phyloP scores from a whole-genome alignment of 192 early-diverging fungal genomes.

The Neocallimastix lanati region DNA sequence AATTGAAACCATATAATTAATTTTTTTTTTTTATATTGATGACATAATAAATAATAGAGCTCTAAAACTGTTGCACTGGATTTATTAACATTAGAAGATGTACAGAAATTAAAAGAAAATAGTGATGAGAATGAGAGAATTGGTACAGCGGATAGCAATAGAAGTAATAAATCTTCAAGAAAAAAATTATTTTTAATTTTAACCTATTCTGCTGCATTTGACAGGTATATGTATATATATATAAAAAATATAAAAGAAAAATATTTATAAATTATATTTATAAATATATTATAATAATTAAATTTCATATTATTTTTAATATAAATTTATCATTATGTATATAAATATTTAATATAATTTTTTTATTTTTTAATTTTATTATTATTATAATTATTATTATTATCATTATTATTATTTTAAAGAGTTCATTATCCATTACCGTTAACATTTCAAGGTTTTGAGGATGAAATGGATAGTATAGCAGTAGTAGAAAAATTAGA shows the following conservation, averaged over 20 bases:
- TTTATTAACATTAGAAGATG: constrained; percentile 5
- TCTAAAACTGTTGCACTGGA: constrained; percentile 2
- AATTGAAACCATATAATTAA: too few relatives aligned
- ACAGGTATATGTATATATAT: not conserved
- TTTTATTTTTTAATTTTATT: too few relatives aligned
- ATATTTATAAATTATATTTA: constrained; percentile 17
- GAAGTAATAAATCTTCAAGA: constrained; percentile 13
- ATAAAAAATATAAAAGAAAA: not conserved
- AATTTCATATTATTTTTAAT: too few relatives aligned
- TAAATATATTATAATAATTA: constrained; percentile 26
- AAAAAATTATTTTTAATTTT: constrained; percentile 7
- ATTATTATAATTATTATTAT: too few relatives aligned
- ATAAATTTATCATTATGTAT: too few relatives aligned
- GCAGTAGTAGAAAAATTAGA: not conserved
- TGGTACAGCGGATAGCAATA: constrained; percentile 1
- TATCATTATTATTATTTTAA: constrained; percentile 10
- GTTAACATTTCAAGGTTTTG: constrained; percentile 6
- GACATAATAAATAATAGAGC: too few relatives aligned
- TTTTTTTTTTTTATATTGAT: too few relatives aligned
- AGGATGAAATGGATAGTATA: not conserved
- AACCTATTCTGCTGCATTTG: constrained; percentile 1
- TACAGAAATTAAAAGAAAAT: not conserved
- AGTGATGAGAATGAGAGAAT: not conserved
- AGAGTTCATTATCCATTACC: constrained; percentile 37
- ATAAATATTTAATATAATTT: too few relatives aligned